Base-by-base conservation (phyloP, 2,329 filamentous ascomycete species). In the Pestalotiopsis sp. region DNA sequence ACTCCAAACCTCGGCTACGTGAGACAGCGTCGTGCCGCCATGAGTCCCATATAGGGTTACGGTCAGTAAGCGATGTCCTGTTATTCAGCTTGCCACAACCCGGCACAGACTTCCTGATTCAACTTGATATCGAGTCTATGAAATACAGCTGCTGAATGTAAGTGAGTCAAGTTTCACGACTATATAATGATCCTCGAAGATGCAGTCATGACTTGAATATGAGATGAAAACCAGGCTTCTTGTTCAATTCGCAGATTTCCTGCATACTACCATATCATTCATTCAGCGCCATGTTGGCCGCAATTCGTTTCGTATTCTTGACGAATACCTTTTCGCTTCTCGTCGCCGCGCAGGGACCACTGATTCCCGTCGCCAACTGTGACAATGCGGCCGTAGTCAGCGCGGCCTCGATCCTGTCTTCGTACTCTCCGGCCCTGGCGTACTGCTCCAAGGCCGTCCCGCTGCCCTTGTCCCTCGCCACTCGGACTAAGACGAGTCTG, bases 91-190 rank as follows among this genome's bases (percentile, higher is more conserved):
- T 52, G 17, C 7, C 5, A 52, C 6, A 52, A 52, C 20, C 45
- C n/a, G 6, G 45, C 45, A 52, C 1, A 52, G 6, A 9, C 20
- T 9, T 3, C 45, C 20, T 52, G 1, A 20, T 11, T 23, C 6
- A 20, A 9, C 3, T 3, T 1, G 3, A 23, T 14, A 52, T n/a
- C 2, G n/a, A 52, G 11, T 9, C 0, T 52, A 3, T 7, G 45
- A 7, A n/a, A 3, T 3, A 2, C 3, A 3, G 1, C 1, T 17
- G 4, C 4, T 52, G 0, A 20, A 11, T 52, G 1, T 20, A 0
- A 52, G n/a, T n/a, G 14, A 17, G 45, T 17, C 45, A 23, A 11
- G 3, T 9, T 45, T 52, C 17, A n/a, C 0, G 1, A n/a, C 45
- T 11, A 52, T 52, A 52, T 52, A 52, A 52, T 52, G 20, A 20